Percentiles rank a stretch among this genome's conserved stretches.
Evolutionary conservation across 2,329 filamentous ascomycete species (phyloP).

Genomic region (Zasmidium cellare): DNA sequence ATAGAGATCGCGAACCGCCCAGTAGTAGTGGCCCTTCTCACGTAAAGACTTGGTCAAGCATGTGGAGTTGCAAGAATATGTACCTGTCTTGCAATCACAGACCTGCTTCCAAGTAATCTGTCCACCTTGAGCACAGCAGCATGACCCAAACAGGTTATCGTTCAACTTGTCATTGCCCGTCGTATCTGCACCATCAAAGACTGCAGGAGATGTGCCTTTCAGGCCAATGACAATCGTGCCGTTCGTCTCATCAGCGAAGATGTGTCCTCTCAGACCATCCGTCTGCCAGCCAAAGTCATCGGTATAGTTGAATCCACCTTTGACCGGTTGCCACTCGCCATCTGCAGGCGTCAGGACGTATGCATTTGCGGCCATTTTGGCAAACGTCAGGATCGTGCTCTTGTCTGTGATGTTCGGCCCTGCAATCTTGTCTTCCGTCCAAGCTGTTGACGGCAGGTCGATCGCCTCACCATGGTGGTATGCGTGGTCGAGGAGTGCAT

Average conservation of each 20-base stretch:
- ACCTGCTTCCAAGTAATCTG: constrained; percentile 88
- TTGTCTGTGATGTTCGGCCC: constrained; percentile 85
- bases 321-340: constrained; percentile 81
- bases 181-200: constrained; percentile 95
- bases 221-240: constrained; percentile 86
- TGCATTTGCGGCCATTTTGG: constrained; percentile 84
- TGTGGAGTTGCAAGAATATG: constrained; percentile 89
- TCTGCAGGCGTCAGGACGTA: constrained; percentile 74
- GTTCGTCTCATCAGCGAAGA: constrained; percentile 85
- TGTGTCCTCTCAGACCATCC: constrained; percentile 86
- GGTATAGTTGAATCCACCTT: constrained; percentile 77
- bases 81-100: constrained; percentile 85
- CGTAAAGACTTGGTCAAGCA: constrained; percentile 75
- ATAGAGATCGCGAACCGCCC: constrained; percentile 83
- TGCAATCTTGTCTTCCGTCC: constrained; percentile 76
- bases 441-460: constrained; percentile 70
- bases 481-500: constrained; percentile 73
- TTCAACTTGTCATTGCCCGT: constrained; percentile 98
- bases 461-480: constrained; percentile 67
- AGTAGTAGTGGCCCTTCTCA: constrained; percentile 88
- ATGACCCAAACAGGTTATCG: constrained; percentile 97
- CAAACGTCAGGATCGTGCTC: constrained; percentile 78
- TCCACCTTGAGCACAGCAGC: constrained; percentile 92
- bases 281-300: constrained; percentile 89
- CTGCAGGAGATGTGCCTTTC: constrained; percentile 73